Percentiles rank a stretch among this genome's conserved stretches.
phyloP scores from a whole-genome alignment of 495 filamentous ascomycete genomes.

The Hyaloscypha hepaticicola region DNA sequence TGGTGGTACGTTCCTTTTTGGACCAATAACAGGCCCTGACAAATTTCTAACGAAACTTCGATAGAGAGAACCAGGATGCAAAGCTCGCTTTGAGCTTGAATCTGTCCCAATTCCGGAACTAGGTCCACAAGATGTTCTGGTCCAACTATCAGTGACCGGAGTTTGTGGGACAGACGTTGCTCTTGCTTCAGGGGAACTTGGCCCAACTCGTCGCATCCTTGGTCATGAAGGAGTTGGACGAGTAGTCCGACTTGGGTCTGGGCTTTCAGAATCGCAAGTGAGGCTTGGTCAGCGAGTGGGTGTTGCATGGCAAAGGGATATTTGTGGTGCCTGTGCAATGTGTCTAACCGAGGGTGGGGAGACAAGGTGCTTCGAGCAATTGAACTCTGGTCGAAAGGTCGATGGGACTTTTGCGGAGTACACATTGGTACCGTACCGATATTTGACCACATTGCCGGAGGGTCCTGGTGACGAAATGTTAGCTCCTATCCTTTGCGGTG shows the following conservation, averaged over 20 bases:
- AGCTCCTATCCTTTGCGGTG: slow-evolving; percentile 63
- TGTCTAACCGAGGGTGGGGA: slow-evolving; percentile 51
- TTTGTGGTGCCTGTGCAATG: slow-evolving; percentile 38
- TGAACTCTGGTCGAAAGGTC: slow-evolving; percentile 44
- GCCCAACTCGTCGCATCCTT: slow-evolving; percentile 61
- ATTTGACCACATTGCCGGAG: slow-evolving; percentile 66
- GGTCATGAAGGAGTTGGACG: slow-evolving; percentile 62
- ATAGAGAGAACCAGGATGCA: slow-evolving; percentile 4
- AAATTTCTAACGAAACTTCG: not conserved
- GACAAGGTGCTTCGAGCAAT: slow-evolving; percentile 52
- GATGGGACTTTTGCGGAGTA: slow-evolving; percentile 75
- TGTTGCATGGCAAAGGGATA: slow-evolving; percentile 46
- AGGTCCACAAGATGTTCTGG: slow-evolving; percentile 58
- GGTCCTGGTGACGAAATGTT: slow-evolving; percentile 51
- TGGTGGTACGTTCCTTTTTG: not conserved
- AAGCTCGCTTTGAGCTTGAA: slow-evolving; percentile 42
- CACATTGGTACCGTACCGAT: slow-evolving; percentile 54
- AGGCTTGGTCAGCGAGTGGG: slow-evolving; percentile 64
- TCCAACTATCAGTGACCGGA: slow-evolving; percentile 62
- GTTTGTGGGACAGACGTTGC: slow-evolving; percentile 68
- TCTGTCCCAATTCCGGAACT: slow-evolving; percentile 63
- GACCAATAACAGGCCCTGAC: not conserved
- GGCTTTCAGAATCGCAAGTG: slow-evolving; percentile 45
- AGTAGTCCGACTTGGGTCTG: slow-evolving; percentile 58
- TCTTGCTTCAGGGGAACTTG: slow-evolving; percentile 60